Evolutionary conservation across 805 yeast species (phyloP), one percentile per base, ranked within the genome.

Genomic region (Lipomyces oligophaga): DNA sequence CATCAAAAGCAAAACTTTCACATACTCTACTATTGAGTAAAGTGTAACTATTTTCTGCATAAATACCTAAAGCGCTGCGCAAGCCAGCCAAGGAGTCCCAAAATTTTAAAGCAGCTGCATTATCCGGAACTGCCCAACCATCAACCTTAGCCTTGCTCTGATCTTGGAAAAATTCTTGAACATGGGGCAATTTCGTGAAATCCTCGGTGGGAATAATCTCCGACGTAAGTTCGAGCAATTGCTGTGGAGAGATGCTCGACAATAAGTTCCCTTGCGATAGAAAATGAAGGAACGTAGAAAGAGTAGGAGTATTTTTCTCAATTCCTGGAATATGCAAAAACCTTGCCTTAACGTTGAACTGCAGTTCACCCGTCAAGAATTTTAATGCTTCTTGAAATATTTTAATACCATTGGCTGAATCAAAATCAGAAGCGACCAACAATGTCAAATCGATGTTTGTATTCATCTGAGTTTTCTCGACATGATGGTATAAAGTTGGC

Each of bases 51-150:
- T 37, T 33, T 3, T 47, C 47, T 3, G 22, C 10, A 3, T 19
- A 30, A 4, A 52, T 18, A 4, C 40, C 41, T 10, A 52, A 19
- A 4, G 38, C 16, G 20, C n/a, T 15, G 16, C 19, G 36, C 7
- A 52, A 16, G 5, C 36, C 30, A 3, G 27, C 31, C 30, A 36
- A 15, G 5, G 47, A 34, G 13, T 52, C 41, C 56, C 56, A 52
- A 22, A 39, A 44, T 15, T 37, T 44, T 16, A 47, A 34, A 6
- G 56, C 54, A 22, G 15, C 42, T 3, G 33, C 37, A 25, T 44
- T 40, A 36, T 52, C 56, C 15, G 54, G 55, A 15, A 44, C 31
- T 2, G 53, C 42, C 56, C 56, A 52, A n/a, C 56, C 56, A 5
- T 38, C 45, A 4, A 41, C 18, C 28, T 41, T 49, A 10, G 37